Evolutionary conservation across 2,329 filamentous ascomycete genomes (phyloP).

Genomic region (Byssochlamys sp.): DNA sequence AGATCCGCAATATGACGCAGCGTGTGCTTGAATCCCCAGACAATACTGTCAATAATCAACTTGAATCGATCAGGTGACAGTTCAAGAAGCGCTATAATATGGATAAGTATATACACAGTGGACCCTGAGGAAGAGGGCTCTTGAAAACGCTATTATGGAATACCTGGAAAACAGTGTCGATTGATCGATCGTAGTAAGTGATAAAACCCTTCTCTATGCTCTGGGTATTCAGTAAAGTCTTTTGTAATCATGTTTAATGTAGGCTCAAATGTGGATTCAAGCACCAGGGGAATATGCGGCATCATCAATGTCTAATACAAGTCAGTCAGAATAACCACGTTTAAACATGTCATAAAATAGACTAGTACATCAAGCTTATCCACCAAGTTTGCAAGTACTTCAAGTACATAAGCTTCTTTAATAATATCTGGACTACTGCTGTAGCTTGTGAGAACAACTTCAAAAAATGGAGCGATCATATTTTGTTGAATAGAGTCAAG

Average conservation of each 20-base stretch:
- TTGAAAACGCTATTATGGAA: no score
- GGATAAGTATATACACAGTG: no score
- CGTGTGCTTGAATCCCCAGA: constrained; percentile 99
- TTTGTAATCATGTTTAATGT: constrained; percentile 99
- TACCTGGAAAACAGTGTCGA: constrained; percentile 93
- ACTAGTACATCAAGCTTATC: no score
- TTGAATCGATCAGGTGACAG: constrained; percentile 96
- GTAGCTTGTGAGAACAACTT: constrained; percentile 90
- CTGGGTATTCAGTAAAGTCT: constrained; percentile 97
- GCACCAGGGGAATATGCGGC: constrained; percentile 79
- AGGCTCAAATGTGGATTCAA: constrained; percentile 98
- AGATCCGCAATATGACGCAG: constrained; percentile 96
- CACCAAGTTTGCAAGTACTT: no score
- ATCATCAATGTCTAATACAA: no score
- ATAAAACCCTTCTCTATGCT: constrained; percentile 98
- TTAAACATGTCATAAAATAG: no score
- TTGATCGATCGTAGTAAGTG: constrained; percentile 93
- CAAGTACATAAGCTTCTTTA: constrained; percentile 89
- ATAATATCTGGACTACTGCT: constrained; percentile 93
- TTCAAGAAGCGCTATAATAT: constrained; percentile 81
- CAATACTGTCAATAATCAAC: constrained; percentile 96
- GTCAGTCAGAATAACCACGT: constrained; percentile 98
- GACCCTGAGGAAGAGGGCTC: no score
- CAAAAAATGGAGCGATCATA: constrained; percentile 86
- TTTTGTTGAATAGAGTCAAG: constrained; percentile 83